A percentile compares a stretch with the other conserved stretches of the same genome.
phyloP scores from a whole-genome alignment of 805 yeast species.

The Clavispora vitiphila region DNA sequence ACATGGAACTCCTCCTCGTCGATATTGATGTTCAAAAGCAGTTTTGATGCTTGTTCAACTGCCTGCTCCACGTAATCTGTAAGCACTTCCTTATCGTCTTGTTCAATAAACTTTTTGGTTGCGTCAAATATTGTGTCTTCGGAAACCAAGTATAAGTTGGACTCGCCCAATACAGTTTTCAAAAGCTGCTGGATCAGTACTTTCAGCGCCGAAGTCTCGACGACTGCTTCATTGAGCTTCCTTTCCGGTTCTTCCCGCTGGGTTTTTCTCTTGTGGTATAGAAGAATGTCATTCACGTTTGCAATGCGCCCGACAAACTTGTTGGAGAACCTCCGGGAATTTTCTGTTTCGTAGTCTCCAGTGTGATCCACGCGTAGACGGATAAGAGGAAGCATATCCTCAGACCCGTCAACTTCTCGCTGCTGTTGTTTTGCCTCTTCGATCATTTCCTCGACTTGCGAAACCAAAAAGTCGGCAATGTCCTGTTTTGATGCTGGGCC shows the following conservation, averaged over 20 bases:
- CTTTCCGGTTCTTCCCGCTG: slow-evolving; percentile 14
- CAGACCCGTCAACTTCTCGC: slow-evolving; percentile 10
- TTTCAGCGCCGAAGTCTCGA: slow-evolving; percentile 4
- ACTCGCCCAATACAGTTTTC: slow-evolving; percentile 54
- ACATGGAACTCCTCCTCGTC: slow-evolving; percentile 34
- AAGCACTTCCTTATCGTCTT: slow-evolving; percentile 74
- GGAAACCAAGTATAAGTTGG: slow-evolving; percentile 64
- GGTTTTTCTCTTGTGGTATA: slow-evolving; percentile 52
- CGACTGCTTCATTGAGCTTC: slow-evolving; percentile 2
- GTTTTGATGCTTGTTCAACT: slow-evolving; percentile 45
- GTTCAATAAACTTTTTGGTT: slow-evolving; percentile 65
- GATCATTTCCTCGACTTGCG: slow-evolving; percentile 65
- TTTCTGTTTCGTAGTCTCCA: slow-evolving; percentile 89
- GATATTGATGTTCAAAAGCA: slow-evolving; percentile 41
- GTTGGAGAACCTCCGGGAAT: slow-evolving; percentile 83
- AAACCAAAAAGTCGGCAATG: slow-evolving; percentile 54
- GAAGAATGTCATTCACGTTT: slow-evolving; percentile 80
- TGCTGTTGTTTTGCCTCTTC: slow-evolving; percentile 51
- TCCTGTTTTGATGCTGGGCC: slow-evolving; percentile 56
- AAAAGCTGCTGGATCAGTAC: slow-evolving; percentile 52
- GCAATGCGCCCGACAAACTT: slow-evolving; percentile 89
- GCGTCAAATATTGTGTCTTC: slow-evolving; percentile 73
- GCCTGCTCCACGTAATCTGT: slow-evolving; percentile 58
- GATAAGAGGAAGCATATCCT: slow-evolving; percentile 56
- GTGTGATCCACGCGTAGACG: slow-evolving; percentile 82